phyloP scores from a whole-genome alignment of 371 early-diverging fungal species.

The Mortierella sp. region DNA sequence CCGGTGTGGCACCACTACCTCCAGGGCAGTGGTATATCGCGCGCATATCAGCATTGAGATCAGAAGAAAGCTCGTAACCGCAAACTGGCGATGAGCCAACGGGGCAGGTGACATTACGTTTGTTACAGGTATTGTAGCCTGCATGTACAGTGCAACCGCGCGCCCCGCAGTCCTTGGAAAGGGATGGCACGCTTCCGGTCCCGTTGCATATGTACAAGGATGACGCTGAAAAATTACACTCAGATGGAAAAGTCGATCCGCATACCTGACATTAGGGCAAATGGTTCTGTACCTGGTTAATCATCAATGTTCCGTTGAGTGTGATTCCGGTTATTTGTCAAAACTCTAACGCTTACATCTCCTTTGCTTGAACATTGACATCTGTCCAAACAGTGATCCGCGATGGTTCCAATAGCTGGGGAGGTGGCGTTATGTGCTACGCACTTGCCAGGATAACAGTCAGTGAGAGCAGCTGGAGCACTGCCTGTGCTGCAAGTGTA shows the following conservation, averaged over 20 bases:
- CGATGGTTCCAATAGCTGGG: background rate
- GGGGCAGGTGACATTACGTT: constrained; percentile 1
- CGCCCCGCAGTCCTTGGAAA: background rate
- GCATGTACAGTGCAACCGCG: constrained; percentile 16
- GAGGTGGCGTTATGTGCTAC: background rate
- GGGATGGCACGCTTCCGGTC: background rate
- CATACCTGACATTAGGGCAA: constrained; percentile 7
- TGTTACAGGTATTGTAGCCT: constrained; percentile 7
- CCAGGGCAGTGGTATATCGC: constrained; percentile 15
- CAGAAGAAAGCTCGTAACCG: constrained; percentile 9
- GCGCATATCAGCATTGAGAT: background rate
- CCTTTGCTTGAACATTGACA: constrained; percentile 7
- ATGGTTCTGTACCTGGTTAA: too few relatives aligned
- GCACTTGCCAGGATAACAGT: constrained; percentile 10
- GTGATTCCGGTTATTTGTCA: too few relatives aligned
- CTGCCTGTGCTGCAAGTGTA: constrained; percentile 15
- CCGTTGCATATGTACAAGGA: constrained; percentile 13
- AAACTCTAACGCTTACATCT: background rate
- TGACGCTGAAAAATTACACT: constrained; percentile 1
- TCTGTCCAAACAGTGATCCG: background rate
- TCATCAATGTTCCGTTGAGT: too few relatives aligned
- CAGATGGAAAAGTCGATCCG: constrained; percentile 8
- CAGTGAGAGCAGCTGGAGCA: background rate
- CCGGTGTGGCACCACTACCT: constrained; percentile 1
- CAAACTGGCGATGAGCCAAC: constrained; percentile 12